phyloP scores from a whole-genome alignment of 2,329 filamentous ascomycete genomes.

The Monosporascus sp. region DNA sequence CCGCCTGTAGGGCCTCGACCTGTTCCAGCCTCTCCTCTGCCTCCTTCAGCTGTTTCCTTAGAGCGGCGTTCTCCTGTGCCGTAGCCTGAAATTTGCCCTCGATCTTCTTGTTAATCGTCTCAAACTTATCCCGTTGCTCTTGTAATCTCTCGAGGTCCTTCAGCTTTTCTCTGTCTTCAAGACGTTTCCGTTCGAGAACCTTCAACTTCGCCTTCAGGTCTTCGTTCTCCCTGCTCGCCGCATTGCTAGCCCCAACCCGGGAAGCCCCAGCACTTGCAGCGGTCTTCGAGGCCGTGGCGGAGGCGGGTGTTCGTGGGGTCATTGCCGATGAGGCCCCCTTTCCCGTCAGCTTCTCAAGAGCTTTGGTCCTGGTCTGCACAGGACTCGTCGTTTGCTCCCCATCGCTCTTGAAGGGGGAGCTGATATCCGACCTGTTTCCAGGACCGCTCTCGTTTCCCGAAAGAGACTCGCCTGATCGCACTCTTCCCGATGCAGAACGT shows the following conservation, averaged over 20 bases:
- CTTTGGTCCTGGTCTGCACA: conserved; percentile 43
- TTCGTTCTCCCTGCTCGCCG: conserved; percentile 66
- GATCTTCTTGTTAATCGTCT: conserved; percentile 82
- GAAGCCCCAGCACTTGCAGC: conserved; percentile 24
- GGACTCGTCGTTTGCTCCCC: conserved; percentile 48
- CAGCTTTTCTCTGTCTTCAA: conserved; percentile 80
- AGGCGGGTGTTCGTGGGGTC: conserved; percentile 18
- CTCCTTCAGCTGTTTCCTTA: conserved; percentile 75
- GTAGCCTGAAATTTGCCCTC: conserved; percentile 84
- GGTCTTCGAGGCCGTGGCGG: conserved; percentile 29
- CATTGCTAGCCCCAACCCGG: conserved; percentile 40
- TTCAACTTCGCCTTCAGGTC: conserved; percentile 84
- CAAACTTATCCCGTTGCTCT: conserved; percentile 71
- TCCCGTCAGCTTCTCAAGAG: conserved; percentile 45
- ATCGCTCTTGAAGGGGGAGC: conserved; percentile 47
- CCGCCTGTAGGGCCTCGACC: conserved; percentile 69
- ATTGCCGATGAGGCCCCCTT: not conserved
- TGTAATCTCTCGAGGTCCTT: conserved; percentile 73
- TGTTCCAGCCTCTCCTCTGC: conserved; percentile 63
- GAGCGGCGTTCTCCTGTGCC: conserved; percentile 70
- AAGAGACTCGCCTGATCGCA: conserved; percentile 42
- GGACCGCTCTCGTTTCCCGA: conserved; percentile 33
- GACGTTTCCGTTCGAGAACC: conserved; percentile 79
- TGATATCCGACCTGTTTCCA: conserved; percentile 32
- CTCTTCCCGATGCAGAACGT: conserved; percentile 36